phyloP scores from a whole-genome alignment of 768 basidiomycete genomes.

The Lyophyllum shimeji region DNA sequence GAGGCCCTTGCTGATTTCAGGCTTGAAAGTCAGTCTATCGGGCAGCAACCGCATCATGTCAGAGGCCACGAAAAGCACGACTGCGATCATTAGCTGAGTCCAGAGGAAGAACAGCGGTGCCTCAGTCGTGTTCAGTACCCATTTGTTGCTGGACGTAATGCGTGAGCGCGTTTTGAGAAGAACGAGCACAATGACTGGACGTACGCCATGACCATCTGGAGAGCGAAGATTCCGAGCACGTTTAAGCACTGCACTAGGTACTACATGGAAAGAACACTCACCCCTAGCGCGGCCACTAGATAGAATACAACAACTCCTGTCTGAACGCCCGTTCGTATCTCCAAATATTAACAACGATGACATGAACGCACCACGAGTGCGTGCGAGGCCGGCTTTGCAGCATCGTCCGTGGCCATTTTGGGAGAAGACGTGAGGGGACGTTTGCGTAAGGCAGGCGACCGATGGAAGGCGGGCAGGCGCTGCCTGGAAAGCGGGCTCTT shows the following conservation, averaged over 20 bases:
- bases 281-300: slow-evolving; percentile 83
- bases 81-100: slow-evolving; percentile 77
- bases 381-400: slow-evolving; percentile 38
- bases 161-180: slow-evolving; percentile 1
- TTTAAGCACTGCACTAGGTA: neutral
- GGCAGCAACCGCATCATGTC: slow-evolving; percentile 65
- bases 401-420: slow-evolving; percentile 26
- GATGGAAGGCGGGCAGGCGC: slow-evolving; percentile 8
- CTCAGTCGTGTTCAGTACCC: slow-evolving; percentile 76
- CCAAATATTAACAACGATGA: neutral
- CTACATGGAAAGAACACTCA: slow-evolving; percentile 39
- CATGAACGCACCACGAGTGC: slow-evolving; percentile 39
- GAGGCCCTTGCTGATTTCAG: slow-evolving; percentile 68
- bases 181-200: slow-evolving; percentile 5
- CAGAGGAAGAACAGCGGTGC: slow-evolving; percentile 88
- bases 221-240: neutral
- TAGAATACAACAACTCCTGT: slow-evolving; percentile 81
- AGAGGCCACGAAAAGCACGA: slow-evolving; percentile 67
- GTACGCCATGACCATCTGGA: slow-evolving; percentile 90
- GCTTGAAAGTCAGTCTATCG: slow-evolving; percentile 63
- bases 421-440: slow-evolving; percentile 7
- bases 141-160: slow-evolving; percentile 68
- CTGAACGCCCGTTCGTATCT: slow-evolving; percentile 32
- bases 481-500: slow-evolving; percentile 12
- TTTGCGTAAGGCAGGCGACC: slow-evolving; percentile 8